A percentile compares a stretch with the other conserved stretches of the same genome.
phyloP scores from a whole-genome alignment of 768 basidiomycete genomes.

The Agaricus sinodeliciosus region DNA sequence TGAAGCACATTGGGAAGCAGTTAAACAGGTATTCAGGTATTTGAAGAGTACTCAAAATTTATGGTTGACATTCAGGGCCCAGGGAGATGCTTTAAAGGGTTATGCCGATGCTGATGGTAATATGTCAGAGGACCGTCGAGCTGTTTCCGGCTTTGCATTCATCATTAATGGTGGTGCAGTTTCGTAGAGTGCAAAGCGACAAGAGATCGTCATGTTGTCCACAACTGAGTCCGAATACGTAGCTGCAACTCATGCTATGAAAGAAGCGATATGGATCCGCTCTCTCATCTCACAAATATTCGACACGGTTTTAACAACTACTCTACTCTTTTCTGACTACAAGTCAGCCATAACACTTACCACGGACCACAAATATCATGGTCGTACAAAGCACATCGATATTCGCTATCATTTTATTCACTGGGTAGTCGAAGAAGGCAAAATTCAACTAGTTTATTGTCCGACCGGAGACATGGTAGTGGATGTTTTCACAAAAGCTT shows the following conservation, averaged over 20 bases:
- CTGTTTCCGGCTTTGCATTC: conserved; percentile 25
- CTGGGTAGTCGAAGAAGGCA: background rate
- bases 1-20: conserved; percentile 29
- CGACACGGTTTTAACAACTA: too few relatives aligned
- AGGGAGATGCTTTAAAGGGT: conserved; percentile 17
- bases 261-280: too few relatives aligned
- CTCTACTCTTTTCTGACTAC: conserved; percentile 15
- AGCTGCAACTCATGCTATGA: conserved; percentile 16
- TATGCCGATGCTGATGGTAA: conserved; percentile 20
- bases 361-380: conserved; percentile 18
- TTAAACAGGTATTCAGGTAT: conserved; percentile 31
- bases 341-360: too few relatives aligned
- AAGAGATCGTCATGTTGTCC: conserved; percentile 23
- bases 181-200: conserved; percentile 25
- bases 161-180: conserved; percentile 21
- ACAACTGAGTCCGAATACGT: conserved; percentile 32
- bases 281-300: too few relatives aligned
- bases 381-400: conserved; percentile 12
- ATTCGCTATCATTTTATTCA: conserved; percentile 1
- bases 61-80: conserved; percentile 12
- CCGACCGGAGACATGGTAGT: conserved; percentile 20
- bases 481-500: conserved; percentile 18
- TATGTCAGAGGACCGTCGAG: conserved; percentile 15
- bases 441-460: conserved; percentile 16
- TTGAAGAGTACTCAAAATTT: too few relatives aligned